A percentile compares a stretch with the other conserved stretches of the same genome.
Conservation (phyloP, 2,329 filamentous ascomycete species). For the Colletotrichum melonis region DNA sequence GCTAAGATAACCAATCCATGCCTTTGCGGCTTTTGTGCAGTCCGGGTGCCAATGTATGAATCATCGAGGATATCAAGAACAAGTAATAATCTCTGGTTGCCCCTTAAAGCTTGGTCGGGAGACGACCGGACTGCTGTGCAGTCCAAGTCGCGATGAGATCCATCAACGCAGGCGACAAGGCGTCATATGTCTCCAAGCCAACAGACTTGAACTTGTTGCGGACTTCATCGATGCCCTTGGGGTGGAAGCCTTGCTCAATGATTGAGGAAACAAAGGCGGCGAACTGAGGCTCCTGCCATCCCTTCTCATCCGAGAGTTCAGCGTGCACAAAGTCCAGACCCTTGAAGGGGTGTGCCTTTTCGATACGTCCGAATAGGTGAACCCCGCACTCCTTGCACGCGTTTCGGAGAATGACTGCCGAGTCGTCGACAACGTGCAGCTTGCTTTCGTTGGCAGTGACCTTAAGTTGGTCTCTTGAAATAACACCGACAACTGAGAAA, state of each 20-base stretch:
- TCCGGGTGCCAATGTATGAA: not conserved
- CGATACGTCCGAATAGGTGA: conserved; percentile 74
- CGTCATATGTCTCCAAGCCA: conserved; percentile 73
- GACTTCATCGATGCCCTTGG: conserved; percentile 65
- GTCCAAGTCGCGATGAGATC: conserved; percentile 68
- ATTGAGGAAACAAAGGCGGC: conserved; percentile 75
- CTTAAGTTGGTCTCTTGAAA: conserved; percentile 64
- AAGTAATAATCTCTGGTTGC: not conserved
- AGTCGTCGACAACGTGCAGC: conserved; percentile 64
- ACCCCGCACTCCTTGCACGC: conserved; percentile 71
- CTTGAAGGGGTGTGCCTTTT: conserved; percentile 73
- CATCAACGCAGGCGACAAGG: conserved; percentile 71
- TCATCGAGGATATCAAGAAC: not conserved
- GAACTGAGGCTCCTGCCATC: conserved; percentile 80
- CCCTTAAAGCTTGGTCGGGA: conserved; percentile 28
- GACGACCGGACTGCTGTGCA: conserved; percentile 56
- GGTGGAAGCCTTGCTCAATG: conserved; percentile 74
- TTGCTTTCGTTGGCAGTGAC: conserved; percentile 70
- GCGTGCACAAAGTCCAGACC: conserved; percentile 77
- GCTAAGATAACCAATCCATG: not conserved
- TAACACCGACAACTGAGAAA: conserved; percentile 73
- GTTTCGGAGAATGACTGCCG: conserved; percentile 69
- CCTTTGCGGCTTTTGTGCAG: not conserved
- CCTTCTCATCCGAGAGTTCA: conserved; percentile 68
- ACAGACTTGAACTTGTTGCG: conserved; percentile 62